phyloP scores from a whole-genome alignment of 1,284 basidiomycete genomes.

The Caloboletus inedulis region DNA sequence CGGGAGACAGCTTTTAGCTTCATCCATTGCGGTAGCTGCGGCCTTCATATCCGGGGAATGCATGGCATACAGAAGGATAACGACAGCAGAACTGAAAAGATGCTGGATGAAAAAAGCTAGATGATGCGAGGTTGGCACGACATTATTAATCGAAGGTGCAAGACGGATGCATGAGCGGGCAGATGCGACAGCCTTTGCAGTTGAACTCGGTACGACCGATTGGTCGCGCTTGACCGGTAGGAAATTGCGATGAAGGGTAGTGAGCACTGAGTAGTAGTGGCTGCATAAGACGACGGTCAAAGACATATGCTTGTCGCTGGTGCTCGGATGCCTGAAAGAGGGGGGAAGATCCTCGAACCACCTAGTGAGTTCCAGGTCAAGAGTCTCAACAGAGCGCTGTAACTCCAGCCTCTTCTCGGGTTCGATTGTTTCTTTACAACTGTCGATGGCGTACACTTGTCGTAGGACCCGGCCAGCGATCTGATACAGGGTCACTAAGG shows the following conservation, averaged over 20 bases:
- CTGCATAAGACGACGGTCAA: slow-evolving; percentile 88
- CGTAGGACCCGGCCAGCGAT: slow-evolving; percentile 81
- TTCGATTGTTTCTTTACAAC: slow-evolving; percentile 69
- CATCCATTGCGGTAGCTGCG: slow-evolving; percentile 72
- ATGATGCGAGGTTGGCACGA: slow-evolving; percentile 84
- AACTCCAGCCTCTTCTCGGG: slow-evolving; percentile 70
- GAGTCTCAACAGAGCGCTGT: slow-evolving; percentile 68
- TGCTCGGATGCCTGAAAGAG: slow-evolving; percentile 67
- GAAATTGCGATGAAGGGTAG: slow-evolving; percentile 87
- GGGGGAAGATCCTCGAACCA: slow-evolving; percentile 79
- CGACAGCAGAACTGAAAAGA: slow-evolving; percentile 86
- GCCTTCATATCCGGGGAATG: slow-evolving; percentile 70
- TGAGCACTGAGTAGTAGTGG: slow-evolving; percentile 85
- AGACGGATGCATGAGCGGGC: slow-evolving; percentile 80
- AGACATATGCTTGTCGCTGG: slow-evolving; percentile 74
- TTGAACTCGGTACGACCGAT: slow-evolving; percentile 61
- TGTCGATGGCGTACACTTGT: slow-evolving; percentile 76
- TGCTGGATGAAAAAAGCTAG: slow-evolving; percentile 90
- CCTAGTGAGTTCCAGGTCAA: slow-evolving; percentile 72
- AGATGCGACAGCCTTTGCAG: slow-evolving; percentile 73
- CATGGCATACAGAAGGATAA: slow-evolving; percentile 84
- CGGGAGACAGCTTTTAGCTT: slow-evolving; percentile 70
- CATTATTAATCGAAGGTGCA: slow-evolving; percentile 80
- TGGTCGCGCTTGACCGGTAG: slow-evolving; percentile 72
- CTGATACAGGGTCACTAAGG: slow-evolving; percentile 74